These are phyloP conservation scores for Cytospora schulzeri DNA, from an alignment of 2,329 filamentous ascomycete genomes.

Conservation along the genomic window DNA sequence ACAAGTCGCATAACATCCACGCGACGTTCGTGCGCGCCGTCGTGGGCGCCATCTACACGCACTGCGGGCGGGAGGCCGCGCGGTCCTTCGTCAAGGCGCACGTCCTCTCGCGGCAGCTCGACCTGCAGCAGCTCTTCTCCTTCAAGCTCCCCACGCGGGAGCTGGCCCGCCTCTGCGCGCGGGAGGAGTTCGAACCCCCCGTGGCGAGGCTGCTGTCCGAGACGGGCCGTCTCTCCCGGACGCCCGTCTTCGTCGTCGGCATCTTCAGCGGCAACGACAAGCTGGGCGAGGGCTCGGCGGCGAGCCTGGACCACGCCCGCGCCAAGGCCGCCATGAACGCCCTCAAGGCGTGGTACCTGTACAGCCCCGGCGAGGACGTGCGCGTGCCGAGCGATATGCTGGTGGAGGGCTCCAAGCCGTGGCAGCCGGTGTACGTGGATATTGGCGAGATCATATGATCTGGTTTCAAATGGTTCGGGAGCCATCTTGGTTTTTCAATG, in stretches of 20 bases:
- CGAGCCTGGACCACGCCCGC: constrained; percentile 76
- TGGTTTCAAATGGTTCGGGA: constrained; percentile 5
- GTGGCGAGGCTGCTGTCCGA: constrained; percentile 87
- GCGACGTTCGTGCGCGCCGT: constrained; percentile 81
- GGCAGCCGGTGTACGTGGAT: constrained; percentile 70
- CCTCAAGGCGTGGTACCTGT: constrained; percentile 94
- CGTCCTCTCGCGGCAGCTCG: constrained; percentile 77
- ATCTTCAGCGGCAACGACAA: constrained; percentile 91
- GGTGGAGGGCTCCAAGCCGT: constrained; percentile 59
- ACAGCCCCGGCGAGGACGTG: constrained; percentile 71
- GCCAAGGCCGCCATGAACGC: constrained; percentile 80
- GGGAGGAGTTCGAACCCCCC: constrained; percentile 87
- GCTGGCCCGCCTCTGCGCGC: constrained; percentile 76
- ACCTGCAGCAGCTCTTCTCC: constrained; percentile 76
- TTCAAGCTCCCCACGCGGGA: constrained; percentile 86
- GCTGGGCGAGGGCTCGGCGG: constrained; percentile 85
- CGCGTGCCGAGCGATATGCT: constrained; percentile 72
- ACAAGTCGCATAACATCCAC: constrained; percentile 39
- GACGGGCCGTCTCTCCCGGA: constrained; percentile 81
- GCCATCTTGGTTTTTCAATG: background rate
- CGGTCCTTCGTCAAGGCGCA: constrained; percentile 84
- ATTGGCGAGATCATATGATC: constrained; percentile 67
- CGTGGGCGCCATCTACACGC: constrained; percentile 81
- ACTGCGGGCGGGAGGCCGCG: constrained; percentile 76
- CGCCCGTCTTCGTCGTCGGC: constrained; percentile 90